phyloP scores from a whole-genome alignment of 805 yeast genomes.

The Kuraishia floccosa region DNA sequence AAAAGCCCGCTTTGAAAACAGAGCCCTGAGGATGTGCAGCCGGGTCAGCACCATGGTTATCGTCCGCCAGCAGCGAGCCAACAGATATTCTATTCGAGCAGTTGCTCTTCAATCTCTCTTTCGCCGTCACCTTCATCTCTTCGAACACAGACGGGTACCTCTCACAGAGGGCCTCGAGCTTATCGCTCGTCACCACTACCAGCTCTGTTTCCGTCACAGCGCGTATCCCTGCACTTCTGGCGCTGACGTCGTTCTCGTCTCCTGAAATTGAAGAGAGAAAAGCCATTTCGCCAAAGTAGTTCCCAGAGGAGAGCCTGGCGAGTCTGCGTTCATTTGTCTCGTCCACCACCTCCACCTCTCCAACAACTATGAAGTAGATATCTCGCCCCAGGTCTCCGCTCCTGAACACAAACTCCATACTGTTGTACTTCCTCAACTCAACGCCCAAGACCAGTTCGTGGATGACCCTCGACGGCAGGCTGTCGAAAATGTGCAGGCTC shows the following conservation, averaged over 20 bases:
- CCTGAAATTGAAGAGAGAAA: slow-evolving; percentile 36
- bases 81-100: no score
- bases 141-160: slow-evolving; percentile 48
- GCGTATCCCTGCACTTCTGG: slow-evolving; percentile 54
- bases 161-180: slow-evolving; percentile 39
- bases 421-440: slow-evolving; percentile 38
- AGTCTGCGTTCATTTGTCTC: slow-evolving; percentile 27
- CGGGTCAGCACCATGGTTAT: no score
- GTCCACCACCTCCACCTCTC: slow-evolving; percentile 60
- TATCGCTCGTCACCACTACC: slow-evolving; percentile 45
- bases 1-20: no score
- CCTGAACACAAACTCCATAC: slow-evolving; percentile 49
- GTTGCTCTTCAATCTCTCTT: slow-evolving; percentile 27
- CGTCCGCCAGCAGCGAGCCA: no score
- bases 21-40: no score
- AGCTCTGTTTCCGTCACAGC: slow-evolving; percentile 50
- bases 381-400: slow-evolving; percentile 54
- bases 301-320: slow-evolving; percentile 51
- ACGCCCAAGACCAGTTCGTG: slow-evolving; percentile 56
- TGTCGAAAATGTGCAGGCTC: slow-evolving; percentile 45
- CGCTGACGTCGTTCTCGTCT: slow-evolving; percentile 11
- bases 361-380: slow-evolving; percentile 54
- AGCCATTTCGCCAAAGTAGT: slow-evolving; percentile 72
- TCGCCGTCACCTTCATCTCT: slow-evolving; percentile 52
- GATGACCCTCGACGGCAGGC: slow-evolving; percentile 44